phyloP scores from a whole-genome alignment of 306 rosid genomes.

The Castanea mollissima region DNA sequence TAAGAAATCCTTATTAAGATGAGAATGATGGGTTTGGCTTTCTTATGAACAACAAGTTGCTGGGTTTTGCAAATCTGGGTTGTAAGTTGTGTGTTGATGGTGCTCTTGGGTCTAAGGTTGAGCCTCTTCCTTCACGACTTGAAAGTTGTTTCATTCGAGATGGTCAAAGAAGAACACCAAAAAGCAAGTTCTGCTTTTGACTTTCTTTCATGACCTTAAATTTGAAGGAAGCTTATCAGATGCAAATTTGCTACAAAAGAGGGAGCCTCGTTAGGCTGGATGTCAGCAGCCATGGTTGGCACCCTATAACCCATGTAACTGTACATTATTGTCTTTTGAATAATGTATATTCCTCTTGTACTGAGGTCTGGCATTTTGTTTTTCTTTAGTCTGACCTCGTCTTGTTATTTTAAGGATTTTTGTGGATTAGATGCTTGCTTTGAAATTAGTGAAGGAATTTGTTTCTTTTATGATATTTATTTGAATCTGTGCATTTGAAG shows the following conservation, averaged over 20 bases:
- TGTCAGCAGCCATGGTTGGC: slow-evolving; percentile 14
- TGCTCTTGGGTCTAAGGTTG: not conserved
- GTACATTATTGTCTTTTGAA: slow-evolving; percentile 33
- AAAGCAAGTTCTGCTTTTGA: not conserved
- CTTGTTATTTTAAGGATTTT: not conserved
- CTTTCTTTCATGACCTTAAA: too few relatives aligned
- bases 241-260: too few relatives aligned
- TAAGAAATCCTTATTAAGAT: too few relatives aligned
- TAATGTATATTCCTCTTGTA: not conserved
- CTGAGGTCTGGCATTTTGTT: slow-evolving; percentile 46
- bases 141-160: slow-evolving; percentile 9
- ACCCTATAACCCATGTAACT: slow-evolving; percentile 15
- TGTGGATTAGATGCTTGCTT: too few relatives aligned
- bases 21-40: too few relatives aligned
- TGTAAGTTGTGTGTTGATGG: too few relatives aligned
- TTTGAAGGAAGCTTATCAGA: too few relatives aligned
- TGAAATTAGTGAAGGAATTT: too few relatives aligned
- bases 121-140: slow-evolving; percentile 9
- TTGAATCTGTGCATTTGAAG: too few relatives aligned
- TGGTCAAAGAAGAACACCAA: slow-evolving; percentile 8
- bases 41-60: too few relatives aligned
- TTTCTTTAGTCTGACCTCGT: slow-evolving; percentile 40
- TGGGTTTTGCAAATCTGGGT: too few relatives aligned
- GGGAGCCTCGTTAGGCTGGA: not conserved
- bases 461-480: too few relatives aligned